phyloP scores from a whole-genome alignment of 2,329 filamentous ascomycete genomes.

The Hirsutella rhossiliensis region DNA sequence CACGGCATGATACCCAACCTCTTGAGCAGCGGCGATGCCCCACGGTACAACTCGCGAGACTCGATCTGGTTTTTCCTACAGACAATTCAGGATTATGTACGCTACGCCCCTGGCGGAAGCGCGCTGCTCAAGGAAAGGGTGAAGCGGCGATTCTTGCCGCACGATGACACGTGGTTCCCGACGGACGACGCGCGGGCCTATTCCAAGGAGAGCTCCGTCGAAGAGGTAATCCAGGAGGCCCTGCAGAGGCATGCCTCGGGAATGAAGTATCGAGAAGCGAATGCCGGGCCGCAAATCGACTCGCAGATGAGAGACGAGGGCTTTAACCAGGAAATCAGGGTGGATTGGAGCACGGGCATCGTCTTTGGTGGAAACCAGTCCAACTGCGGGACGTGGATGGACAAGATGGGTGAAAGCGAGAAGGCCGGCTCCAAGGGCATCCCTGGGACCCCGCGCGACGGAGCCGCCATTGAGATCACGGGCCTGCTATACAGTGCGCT shows the following conservation, averaged over 20 bases:
- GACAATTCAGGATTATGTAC: slow-evolving; percentile 85
- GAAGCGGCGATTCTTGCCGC: slow-evolving; percentile 78
- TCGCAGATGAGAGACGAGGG: slow-evolving; percentile 86
- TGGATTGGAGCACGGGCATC: slow-evolving; percentile 82
- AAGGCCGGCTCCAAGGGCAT: slow-evolving; percentile 85
- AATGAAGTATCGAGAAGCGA: slow-evolving; percentile 87
- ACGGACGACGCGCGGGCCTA: slow-evolving; percentile 75
- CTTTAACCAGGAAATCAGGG: slow-evolving; percentile 82
- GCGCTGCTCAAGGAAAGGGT: slow-evolving; percentile 65
- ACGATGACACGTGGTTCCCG: slow-evolving; percentile 90
- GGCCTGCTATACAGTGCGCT: slow-evolving; percentile 86
- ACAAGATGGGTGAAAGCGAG: slow-evolving; percentile 99
- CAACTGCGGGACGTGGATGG: slow-evolving; percentile 99
- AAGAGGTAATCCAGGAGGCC: slow-evolving; percentile 86
- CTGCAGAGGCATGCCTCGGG: slow-evolving; percentile 84
- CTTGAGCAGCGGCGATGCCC: slow-evolving; percentile 70
- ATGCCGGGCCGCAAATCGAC: slow-evolving; percentile 80
- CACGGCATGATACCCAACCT: slow-evolving; percentile 98
- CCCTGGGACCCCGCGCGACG: slow-evolving; percentile 92
- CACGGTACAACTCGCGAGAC: slow-evolving; percentile 90
- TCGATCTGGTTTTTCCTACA: slow-evolving; percentile 98
- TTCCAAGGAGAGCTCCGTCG: slow-evolving; percentile 68
- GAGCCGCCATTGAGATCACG: slow-evolving; percentile 88
- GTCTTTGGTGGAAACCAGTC: slow-evolving; percentile 88
- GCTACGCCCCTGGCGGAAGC: slow-evolving; percentile 66